Evolutionary conservation across 345 rosid genomes (phyloP).

Genomic region (Pugionium dolabratum): DNA sequence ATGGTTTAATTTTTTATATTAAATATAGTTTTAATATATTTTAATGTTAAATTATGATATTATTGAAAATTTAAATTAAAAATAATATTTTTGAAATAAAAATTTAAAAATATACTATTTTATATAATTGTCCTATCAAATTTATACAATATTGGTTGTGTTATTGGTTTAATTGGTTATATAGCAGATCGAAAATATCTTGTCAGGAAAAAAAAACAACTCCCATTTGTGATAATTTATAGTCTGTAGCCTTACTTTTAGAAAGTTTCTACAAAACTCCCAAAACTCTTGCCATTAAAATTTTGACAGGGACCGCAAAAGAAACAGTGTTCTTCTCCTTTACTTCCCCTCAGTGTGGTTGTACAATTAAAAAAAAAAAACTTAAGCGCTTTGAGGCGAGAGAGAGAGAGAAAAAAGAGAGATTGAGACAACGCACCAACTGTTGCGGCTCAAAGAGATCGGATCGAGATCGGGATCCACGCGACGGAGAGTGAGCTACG

Average conservation of each 20-base stretch:
- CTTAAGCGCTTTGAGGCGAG: constrained; percentile 24
- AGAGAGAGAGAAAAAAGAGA: constrained; percentile 14
- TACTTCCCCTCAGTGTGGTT: constrained; percentile 27
- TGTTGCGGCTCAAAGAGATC: constrained; percentile 30
- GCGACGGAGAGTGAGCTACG: constrained; percentile 37
- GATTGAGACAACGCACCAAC: constrained; percentile 36
- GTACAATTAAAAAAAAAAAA: neutral
- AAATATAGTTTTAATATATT: too few species aligned
- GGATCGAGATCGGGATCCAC: constrained; percentile 36
- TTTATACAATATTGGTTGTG: too few species aligned
- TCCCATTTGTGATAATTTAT: constrained; percentile 21
- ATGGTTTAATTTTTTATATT: too few species aligned
- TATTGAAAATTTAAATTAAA: too few species aligned
- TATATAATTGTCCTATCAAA: too few species aligned
- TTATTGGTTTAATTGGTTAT: too few species aligned
- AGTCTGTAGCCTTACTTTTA: constrained; percentile 5
- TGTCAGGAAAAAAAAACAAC: neutral
- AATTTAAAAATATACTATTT: too few species aligned
- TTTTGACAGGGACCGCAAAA: constrained; percentile 13
- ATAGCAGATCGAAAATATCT: too few species aligned
- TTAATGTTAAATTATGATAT: too few species aligned
- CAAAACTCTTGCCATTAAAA: constrained; percentile 25
- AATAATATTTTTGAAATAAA: too few species aligned
- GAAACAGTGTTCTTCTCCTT: constrained; percentile 22
- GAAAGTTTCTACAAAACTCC: neutral